Evolutionary conservation across 2,329 filamentous ascomycete genomes (phyloP).

Genomic region (Neopestalotiopsis sp.): DNA sequence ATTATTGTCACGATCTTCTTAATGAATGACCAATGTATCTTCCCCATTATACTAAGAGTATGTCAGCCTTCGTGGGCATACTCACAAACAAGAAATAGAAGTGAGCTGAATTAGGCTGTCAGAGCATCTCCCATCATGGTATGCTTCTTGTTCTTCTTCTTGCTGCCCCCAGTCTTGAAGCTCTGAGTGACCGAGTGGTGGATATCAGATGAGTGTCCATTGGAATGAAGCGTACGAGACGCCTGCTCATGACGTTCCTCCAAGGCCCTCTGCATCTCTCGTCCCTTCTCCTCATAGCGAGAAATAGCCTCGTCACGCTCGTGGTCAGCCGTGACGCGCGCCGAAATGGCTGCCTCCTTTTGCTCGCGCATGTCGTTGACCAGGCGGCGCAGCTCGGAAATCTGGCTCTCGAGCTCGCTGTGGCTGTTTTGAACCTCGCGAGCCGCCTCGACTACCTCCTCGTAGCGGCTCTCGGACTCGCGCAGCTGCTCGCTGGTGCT

Average conservation of each 20-base stretch:
- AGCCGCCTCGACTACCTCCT: conserved; percentile 6
- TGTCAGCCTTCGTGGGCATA: too few relatives aligned
- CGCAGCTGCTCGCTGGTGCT: not conserved
- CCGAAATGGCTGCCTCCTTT: conserved; percentile 10
- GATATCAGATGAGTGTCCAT: not conserved
- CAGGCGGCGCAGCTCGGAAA: conserved; percentile 10
- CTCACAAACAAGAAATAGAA: too few relatives aligned
- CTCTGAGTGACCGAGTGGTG: not conserved
- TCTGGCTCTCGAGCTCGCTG: conserved; percentile 7
- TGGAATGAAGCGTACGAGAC: not conserved
- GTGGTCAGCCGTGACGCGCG: conserved; percentile 13
- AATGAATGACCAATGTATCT: too few relatives aligned
- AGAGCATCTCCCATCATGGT: not conserved
- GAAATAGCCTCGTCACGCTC: conserved; percentile 11
- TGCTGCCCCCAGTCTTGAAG: not conserved
- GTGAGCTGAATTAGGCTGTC: not conserved
- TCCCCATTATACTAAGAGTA: too few relatives aligned
- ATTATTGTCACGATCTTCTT: too few relatives aligned
- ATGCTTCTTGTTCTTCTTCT: not conserved
- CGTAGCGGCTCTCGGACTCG: conserved; percentile 9
- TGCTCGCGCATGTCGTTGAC: conserved; percentile 10
- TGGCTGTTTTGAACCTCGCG: not conserved
- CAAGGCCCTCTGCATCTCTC: conserved; percentile 1
- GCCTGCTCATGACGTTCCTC: conserved; percentile 8
- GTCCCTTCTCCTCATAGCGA: conserved; percentile 18